Evolutionary conservation across 148 eudicot species (phyloP).

Genomic region (Rhododendron ferrugineum): DNA sequence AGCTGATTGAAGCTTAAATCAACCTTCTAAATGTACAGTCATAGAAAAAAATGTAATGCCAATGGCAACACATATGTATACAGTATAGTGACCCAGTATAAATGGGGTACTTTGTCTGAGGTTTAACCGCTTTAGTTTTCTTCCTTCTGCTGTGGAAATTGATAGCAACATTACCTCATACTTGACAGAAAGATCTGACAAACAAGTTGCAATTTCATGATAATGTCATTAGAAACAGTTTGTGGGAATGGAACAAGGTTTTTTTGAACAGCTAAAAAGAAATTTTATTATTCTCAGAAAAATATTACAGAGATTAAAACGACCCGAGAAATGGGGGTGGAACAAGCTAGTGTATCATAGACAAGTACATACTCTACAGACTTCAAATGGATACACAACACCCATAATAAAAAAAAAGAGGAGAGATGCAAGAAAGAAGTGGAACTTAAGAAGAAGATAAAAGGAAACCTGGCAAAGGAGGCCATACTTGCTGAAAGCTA

Average conservation of each 20-base stretch:
- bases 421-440: background rate
- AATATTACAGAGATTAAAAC: too few relatives aligned
- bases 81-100: background rate
- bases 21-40: background rate
- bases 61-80: background rate
- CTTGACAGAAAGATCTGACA: background rate
- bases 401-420: too few relatives aligned
- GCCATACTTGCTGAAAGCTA: background rate
- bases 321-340: background rate
- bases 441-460: background rate
- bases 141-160: background rate
- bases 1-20: constrained; percentile 52
- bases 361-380: background rate
- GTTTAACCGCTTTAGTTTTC: background rate
- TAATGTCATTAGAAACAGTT: background rate
- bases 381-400: background rate
- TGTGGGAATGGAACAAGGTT: background rate
- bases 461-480: background rate
- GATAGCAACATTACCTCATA: background rate
- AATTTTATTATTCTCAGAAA: too few relatives aligned
- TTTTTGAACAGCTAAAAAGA: too few relatives aligned
- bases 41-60: background rate
- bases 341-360: background rate
- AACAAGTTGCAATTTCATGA: background rate
- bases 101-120: background rate